Conservation (phyloP, 2,329 filamentous ascomycete genomes). For the Aspergillus transmontanensis region DNA sequence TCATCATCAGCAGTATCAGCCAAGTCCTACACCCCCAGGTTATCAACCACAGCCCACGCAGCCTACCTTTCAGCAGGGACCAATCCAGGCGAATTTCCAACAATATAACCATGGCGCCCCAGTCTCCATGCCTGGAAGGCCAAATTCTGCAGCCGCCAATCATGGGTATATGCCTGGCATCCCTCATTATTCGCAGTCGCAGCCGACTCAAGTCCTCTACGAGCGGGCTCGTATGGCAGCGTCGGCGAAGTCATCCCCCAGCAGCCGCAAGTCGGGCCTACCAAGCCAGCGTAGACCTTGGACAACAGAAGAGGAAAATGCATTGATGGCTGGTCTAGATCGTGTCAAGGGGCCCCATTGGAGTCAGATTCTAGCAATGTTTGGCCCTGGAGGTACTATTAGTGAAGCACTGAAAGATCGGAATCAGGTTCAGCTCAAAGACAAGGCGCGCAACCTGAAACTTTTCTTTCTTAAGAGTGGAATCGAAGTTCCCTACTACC, state of each 20-base stretch:
- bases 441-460: slow-evolving; percentile 88
- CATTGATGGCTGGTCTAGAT: slow-evolving; percentile 84
- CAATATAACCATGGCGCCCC: slow-evolving; percentile 42
- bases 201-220: slow-evolving; percentile 59
- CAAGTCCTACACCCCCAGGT: slow-evolving; percentile 39
- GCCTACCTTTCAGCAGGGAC: slow-evolving; percentile 43
- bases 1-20: slow-evolving; percentile 35
- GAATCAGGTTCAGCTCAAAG: slow-evolving; percentile 89
- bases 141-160: slow-evolving; percentile 39
- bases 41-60: slow-evolving; percentile 37
- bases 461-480: slow-evolving; percentile 90
- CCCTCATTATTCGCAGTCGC: slow-evolving; percentile 50
- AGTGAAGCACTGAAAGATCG: slow-evolving; percentile 84
- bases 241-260: slow-evolving; percentile 57
- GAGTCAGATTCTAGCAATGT: slow-evolving; percentile 86
- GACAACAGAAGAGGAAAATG: slow-evolving; percentile 87
- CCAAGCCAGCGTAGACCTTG: slow-evolving; percentile 72
- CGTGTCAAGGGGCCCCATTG: slow-evolving; percentile 89
- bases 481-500: slow-evolving; percentile 84
- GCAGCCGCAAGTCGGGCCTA: slow-evolving; percentile 53
- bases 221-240: slow-evolving; percentile 60
- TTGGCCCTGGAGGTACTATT: slow-evolving; percentile 76
- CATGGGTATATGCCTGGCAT: slow-evolving; percentile 50
- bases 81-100: slow-evolving; percentile 44
- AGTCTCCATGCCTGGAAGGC: slow-evolving; percentile 31